A percentile compares a stretch with the other conserved stretches of the same genome.
Evolutionary conservation across 148 eudicot genomes (phyloP).

Genomic region (Chenopodium album): DNA sequence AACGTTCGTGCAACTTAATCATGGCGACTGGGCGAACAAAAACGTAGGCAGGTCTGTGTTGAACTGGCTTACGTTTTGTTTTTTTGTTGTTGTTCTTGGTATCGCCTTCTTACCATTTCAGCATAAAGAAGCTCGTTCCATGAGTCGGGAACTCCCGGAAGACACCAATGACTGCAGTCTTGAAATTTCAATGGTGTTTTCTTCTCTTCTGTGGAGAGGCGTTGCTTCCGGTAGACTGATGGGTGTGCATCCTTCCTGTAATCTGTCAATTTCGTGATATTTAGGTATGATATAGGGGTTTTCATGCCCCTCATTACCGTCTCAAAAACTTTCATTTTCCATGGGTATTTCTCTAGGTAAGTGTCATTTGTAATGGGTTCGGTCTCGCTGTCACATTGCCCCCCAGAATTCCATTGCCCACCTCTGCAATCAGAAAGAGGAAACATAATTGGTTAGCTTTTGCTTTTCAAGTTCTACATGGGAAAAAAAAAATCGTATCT

Average conservation of each 20-base stretch:
- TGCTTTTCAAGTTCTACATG: not conserved
- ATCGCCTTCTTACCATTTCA: constrained; percentile 57
- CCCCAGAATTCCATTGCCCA: constrained; percentile 98
- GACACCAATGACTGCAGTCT: constrained; percentile 99
- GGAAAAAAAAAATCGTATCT: not conserved
- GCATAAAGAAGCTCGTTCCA: constrained; percentile 95
- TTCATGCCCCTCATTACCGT: constrained; percentile 63
- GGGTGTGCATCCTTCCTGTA: constrained; percentile 92
- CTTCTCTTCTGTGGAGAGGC: constrained; percentile 42
- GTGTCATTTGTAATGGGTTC: constrained; percentile 71
- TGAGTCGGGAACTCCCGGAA: constrained; percentile 92
- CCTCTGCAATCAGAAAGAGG: constrained; percentile 51
- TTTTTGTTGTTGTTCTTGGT: constrained; percentile 31
- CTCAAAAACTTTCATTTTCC: constrained; percentile 70
- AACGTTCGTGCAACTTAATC: not conserved
- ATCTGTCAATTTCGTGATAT: constrained; percentile 76
- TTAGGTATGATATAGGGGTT: constrained; percentile 61
- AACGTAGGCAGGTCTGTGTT: not conserved
- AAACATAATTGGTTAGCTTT: not conserved
- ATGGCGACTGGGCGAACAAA: constrained; percentile 15
- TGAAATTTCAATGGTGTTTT: constrained; percentile 57
- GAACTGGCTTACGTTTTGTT: constrained; percentile 22
- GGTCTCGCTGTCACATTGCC: constrained; percentile 74
- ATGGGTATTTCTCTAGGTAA: constrained; percentile 58
- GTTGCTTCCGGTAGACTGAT: constrained; percentile 63